These are phyloP conservation scores for Macadamia tetraphylla DNA, from an alignment of 164 flowering plant species.

Conservation along the genomic window DNA sequence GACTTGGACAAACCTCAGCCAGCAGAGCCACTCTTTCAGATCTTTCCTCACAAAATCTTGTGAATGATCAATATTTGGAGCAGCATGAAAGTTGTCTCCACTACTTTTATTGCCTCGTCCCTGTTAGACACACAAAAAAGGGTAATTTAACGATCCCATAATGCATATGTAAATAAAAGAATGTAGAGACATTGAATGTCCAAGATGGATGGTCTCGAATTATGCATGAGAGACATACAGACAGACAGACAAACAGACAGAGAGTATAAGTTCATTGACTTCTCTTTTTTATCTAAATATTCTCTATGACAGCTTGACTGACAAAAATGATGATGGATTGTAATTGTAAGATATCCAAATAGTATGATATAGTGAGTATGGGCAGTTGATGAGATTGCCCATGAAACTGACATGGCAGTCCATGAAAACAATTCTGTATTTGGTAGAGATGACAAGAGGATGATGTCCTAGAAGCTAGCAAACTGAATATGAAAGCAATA, in stretches of 20 bases:
- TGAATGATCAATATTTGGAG: slow-evolving; percentile 98
- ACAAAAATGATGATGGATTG: neutral
- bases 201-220: too few relatives aligned
- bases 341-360: neutral
- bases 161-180: neutral
- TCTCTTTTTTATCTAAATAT: neutral
- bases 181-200: neutral
- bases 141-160: slow-evolving; percentile 1
- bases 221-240: too few relatives aligned
- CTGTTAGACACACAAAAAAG: slow-evolving; percentile 35
- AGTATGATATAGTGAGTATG: neutral
- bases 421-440: neutral
- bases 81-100: slow-evolving; percentile 98
- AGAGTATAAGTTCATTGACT: neutral
- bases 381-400: neutral
- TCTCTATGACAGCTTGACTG: neutral
- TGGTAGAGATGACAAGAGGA: neutral
- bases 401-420: neutral
- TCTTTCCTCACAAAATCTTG: slow-evolving; percentile 97
- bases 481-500: neutral
- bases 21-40: slow-evolving; percentile 83
- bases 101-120: slow-evolving; percentile 98
- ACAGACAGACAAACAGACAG: too few relatives aligned
- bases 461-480: neutral
- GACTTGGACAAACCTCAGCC: slow-evolving; percentile 62